Base-by-base conservation (phyloP, 805 yeast species). In the Cyberlindnera nakhonratchasimensis region DNA sequence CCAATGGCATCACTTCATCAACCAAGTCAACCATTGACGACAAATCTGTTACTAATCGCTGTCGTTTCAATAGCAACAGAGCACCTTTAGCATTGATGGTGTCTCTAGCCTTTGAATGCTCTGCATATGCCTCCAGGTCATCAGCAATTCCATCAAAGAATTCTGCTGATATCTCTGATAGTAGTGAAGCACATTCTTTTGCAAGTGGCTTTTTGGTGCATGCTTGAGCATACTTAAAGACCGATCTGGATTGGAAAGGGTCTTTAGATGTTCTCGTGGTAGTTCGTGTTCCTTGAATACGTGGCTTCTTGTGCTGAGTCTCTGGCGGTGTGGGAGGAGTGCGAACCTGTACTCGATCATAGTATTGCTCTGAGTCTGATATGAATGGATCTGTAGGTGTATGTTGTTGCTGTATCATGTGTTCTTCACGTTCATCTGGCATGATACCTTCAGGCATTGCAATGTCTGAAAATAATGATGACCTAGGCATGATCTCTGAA, bases 41-140 rank as follows among this genome's bases (percentile, higher is more conserved):
- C 12, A 42, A 29, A 20, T 52, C 48, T 5, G 26, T 18, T 2
- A 54, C 44, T 7, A 59, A 25, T 18, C 65, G 30, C 34, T 65
- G 69, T 20, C 69, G 50, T 36, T 57, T 54, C 49, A 64, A 24
- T 20, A 67, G 40, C 12, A 58, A 43, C 28, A 52, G 40, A 4
- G 57, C 55, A 14, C 63, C 55, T 10, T 50, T 45, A 9, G 58
- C 46, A 13, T 61, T 58, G 6, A 67, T 43, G 2, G 42, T 53
- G 2, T 50, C 50, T 28, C 50, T 53, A n/a, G 58, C 34, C 23
- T 44, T 49, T 1, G 66, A 57, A 43, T 68, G 71, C 2, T 48
- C 47, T 0, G 70, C 53, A 35, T 65, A 68, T 0, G 63, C 59
- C 1, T 43, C 39, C 5, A 67, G 40, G 40, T 63, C 70, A 2